Base-by-base conservation (phyloP, 352 stramenopile species). In the Pythium rhizo-oryzae region DNA sequence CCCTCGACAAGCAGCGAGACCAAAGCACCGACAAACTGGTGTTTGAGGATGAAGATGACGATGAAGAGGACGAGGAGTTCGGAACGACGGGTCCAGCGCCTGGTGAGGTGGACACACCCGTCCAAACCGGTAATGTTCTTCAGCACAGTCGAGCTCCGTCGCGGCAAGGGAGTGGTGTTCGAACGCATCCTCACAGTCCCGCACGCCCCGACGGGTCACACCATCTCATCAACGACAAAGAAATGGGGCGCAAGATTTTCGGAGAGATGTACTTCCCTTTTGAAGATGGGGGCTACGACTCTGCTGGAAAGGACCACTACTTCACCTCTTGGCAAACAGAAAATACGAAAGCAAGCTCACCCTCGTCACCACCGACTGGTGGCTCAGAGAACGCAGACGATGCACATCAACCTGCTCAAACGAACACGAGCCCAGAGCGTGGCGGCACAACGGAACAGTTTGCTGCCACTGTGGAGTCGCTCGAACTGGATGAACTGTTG, bases 201-300 rank as follows among this genome's bases (percentile, higher is more conserved):
- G 2, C 46, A 59, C 56, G 64, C 41, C 13, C 57, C 16, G 64
- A 71, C 9, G 43, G 39, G 33, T 23, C 50, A 0, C 54, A 59
- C 7, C 58, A 66, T 28, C 55, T 71, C 21, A 63, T 92, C 5
- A 90, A 80, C n/a, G 86, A 93, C 47, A 93, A 93, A 67, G 87
- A 95, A 69, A 93, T 82, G 79, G 85, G 77, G 1, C 78, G 87
- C 19, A 94, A 93, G 65, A 73, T 93, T 4, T 95, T 95, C 79
- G 87, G 81, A 1, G 87, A 95, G 58, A 93, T 90, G 80, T 94
- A 95, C 39, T 95, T 94, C 25, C 87, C 87, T 8, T 90, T 95
- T 55, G 84, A 95, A 73, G 85, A 94, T 24, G 84, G 87, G 25
- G 87, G 87, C 0, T 93, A 81, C 43, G 58, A 80, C 0, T 91